A percentile compares a stretch with the other conserved stretches of the same genome.
Evolutionary conservation across 768 basidiomycete genomes (phyloP).

Genomic region (Favolaschia claudopus): DNA sequence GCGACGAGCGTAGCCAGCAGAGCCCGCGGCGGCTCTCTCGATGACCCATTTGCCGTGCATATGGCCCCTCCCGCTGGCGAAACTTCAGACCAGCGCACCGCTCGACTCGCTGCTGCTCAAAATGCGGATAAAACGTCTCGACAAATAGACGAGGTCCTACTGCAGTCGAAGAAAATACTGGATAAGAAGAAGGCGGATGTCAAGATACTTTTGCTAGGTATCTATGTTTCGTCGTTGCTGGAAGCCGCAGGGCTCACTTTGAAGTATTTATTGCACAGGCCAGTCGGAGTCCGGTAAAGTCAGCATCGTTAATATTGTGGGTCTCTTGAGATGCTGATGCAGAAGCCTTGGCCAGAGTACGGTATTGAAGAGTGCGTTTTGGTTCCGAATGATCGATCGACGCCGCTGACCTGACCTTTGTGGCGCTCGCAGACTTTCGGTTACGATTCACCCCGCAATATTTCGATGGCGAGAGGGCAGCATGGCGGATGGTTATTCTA

Average conservation of each 20-base stretch:
- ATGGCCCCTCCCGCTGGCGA: slow-evolving; percentile 36
- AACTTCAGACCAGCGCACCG: slow-evolving; percentile 42
- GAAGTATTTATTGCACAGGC: slow-evolving; percentile 39
- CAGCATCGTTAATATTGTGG: slow-evolving; percentile 7
- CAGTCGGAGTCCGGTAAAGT: slow-evolving; percentile 70
- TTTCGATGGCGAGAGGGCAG: slow-evolving; percentile 62
- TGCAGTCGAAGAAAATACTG: slow-evolving; percentile 51
- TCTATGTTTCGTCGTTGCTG: slow-evolving; percentile 1
- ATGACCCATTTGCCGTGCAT: slow-evolving; percentile 39
- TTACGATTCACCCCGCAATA: slow-evolving; percentile 67
- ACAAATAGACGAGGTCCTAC: slow-evolving; percentile 57
- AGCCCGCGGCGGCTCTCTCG: slow-evolving; percentile 1
- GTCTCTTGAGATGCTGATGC: not conserved
- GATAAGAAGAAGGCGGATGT: slow-evolving; percentile 60
- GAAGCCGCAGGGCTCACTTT: not conserved
- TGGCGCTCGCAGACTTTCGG: slow-evolving; percentile 67
- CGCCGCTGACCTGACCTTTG: not conserved
- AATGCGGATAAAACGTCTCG: slow-evolving; percentile 53
- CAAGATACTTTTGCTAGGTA: slow-evolving; percentile 65
- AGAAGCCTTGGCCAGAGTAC: slow-evolving; percentile 47
- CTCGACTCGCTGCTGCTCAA: slow-evolving; percentile 43
- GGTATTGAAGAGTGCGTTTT: slow-evolving; percentile 51
- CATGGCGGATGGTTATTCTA: slow-evolving; percentile 73
- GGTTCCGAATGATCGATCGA: not conserved
- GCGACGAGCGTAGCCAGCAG: slow-evolving; percentile 1